Base-by-base conservation (phyloP, 2,329 filamentous ascomycete species). In the Epicoccum nigrum region DNA sequence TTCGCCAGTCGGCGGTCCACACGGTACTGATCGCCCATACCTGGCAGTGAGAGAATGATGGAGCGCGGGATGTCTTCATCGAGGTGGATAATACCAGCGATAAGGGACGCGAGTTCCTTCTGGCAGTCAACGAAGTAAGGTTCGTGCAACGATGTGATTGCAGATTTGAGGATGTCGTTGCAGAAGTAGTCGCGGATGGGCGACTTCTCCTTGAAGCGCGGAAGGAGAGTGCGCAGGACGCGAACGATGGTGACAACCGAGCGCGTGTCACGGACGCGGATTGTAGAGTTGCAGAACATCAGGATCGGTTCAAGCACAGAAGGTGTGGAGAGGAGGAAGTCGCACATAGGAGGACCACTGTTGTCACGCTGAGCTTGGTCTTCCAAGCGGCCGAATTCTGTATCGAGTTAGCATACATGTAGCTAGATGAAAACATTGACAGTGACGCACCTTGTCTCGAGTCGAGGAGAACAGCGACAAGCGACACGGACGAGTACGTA, bases 101-200 rank as follows among this genome's bases (percentile, higher is more conserved):
- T 96, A 30, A 97, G 80, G 17, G 86, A 84, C 0, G 92, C 93
- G 17, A 99, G 81, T 43, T 99, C 92, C 69, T 92, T 93, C 67
- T 99, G 94, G 56, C 95, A 84, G 62, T 99, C 94, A 27, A 97
- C 92, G 73, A 97, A 99, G 73, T 97, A 97, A 0, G 91, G 87
- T 61, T 99, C 94, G 74, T 97, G 90, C 42, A 99, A 85, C 2
- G 90, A 95, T 1, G 87, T 90, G 69, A 97, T 90, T 65, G 89
- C 93, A 0, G 92, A 91, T 76, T 92, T 90, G 41, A 99, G 83
- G 2, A 97, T 90, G 60, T 96, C 89, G 4, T 86, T 86, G 44
- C 87, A 91, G 67, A 97, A 92, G 73, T 92, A 99, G 67, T 96
- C 91, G 44, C 92, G 86, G 56, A 97, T 88, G 7, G 74, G 56